Percentiles rank a stretch among this genome's conserved stretches.
Evolutionary conservation across 345 rosid genomes (phyloP).

Genomic region (Dipteronia dyeriana): DNA sequence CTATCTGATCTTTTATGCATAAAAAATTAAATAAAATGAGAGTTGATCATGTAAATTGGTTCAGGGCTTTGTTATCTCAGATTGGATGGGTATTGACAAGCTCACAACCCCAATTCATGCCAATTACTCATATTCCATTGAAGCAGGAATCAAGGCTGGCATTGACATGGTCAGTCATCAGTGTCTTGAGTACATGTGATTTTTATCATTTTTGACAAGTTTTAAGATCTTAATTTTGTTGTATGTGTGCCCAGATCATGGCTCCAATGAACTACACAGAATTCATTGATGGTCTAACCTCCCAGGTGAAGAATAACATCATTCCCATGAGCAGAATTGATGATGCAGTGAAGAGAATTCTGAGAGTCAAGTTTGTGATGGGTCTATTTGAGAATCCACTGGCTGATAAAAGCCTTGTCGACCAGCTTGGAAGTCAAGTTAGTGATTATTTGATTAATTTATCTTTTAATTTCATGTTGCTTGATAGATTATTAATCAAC

Average conservation of each 20-base stretch:
- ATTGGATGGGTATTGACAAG: slow-evolving; percentile 67
- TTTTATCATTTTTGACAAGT: neutral
- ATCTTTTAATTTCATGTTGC: neutral
- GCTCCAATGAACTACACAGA: slow-evolving; percentile 52
- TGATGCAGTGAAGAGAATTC: slow-evolving; percentile 66
- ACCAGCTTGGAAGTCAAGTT: slow-evolving; percentile 55
- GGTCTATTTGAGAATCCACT: slow-evolving; percentile 61
- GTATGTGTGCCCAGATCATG: slow-evolving; percentile 37
- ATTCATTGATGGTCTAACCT: slow-evolving; percentile 51
- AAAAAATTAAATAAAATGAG: slow-evolving; percentile 1
- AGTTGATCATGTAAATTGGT: neutral
- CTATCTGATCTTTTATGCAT: neutral
- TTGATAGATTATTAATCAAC: neutral
- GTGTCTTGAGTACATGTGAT: neutral
- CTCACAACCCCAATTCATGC: slow-evolving; percentile 65
- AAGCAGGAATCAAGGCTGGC: slow-evolving; percentile 51
- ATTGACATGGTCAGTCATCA: slow-evolving; percentile 60
- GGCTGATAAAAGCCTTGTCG: slow-evolving; percentile 40
- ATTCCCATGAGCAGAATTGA: slow-evolving; percentile 65
- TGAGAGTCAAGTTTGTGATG: slow-evolving; percentile 68
- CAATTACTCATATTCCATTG: slow-evolving; percentile 60
- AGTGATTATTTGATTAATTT: neutral
- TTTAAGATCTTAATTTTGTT: neutral
- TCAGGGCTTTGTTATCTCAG: slow-evolving; percentile 71
- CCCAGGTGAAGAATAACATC: slow-evolving; percentile 43